A percentile compares a stretch with the other conserved stretches of the same genome.
phyloP scores from a whole-genome alignment of 306 rosid species.

The Trichosanthes truncata region DNA sequence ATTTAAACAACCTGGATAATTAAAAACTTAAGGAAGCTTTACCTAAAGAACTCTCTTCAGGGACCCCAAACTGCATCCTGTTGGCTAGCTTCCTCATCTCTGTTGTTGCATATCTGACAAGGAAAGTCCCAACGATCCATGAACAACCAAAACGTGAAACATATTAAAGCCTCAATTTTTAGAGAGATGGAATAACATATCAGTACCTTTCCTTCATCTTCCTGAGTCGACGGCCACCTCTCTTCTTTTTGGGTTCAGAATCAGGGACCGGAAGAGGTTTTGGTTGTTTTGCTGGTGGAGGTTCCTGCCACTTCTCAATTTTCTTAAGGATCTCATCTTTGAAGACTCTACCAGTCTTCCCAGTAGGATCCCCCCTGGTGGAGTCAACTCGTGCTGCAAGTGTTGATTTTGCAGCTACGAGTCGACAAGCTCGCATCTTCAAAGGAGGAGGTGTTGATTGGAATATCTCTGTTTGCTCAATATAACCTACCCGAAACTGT shows the following conservation, averaged over 20 bases:
- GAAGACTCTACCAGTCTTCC: conserved; percentile 52
- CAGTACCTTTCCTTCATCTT: conserved; percentile 13
- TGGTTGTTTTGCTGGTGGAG: conserved; percentile 95
- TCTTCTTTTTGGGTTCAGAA: conserved; percentile 95
- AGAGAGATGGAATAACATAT: neutral
- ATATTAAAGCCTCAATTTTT: neutral
- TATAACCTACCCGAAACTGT: conserved; percentile 81
- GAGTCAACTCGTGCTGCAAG: conserved; percentile 96
- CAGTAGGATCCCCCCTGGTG: conserved; percentile 83
- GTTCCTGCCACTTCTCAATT: conserved; percentile 99
- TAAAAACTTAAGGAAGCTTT: conserved; percentile 7
- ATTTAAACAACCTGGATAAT: neutral
- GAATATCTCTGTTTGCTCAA: conserved; percentile 86
- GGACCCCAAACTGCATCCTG: conserved; percentile 88
- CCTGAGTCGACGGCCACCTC: conserved; percentile 39
- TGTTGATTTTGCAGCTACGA: conserved; percentile 75
- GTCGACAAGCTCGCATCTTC: conserved; percentile 83
- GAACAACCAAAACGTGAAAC: neutral
- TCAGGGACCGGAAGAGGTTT: conserved; percentile 97
- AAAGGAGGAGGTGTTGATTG: conserved; percentile 81
- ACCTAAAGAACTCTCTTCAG: conserved; percentile 97
- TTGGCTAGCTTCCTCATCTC: conserved; percentile 37
- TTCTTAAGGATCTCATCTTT: conserved; percentile 70
- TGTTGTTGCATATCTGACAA: conserved; percentile 8
- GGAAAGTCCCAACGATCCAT: neutral